Evolutionary conservation across 805 yeast genomes (phyloP), one percentile per base, ranked within the genome.

Genomic region (Cyberlindnera galapagoensis): DNA sequence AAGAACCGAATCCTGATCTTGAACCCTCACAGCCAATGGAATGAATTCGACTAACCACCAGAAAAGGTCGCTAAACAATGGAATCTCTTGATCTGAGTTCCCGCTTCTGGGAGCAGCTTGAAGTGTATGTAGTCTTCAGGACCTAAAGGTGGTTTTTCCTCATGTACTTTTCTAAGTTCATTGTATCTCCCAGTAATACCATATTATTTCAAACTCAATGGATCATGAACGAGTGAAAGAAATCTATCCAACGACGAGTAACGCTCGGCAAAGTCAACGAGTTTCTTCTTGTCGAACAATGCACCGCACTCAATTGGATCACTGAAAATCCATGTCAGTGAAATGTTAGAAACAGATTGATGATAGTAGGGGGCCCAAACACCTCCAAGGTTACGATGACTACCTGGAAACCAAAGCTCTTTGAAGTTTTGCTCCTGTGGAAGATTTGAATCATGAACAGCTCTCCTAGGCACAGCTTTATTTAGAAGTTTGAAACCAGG

Each of bases 331-430:
- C 85, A 79, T 38, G 77, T 60, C 16, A 79, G 54, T 0, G 84
- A 57, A 11, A 75, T 39, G 40, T 73, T 67, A 0, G 81, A 63
- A 11, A 72, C 38, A 15, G 51, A 45, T 26, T 72, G 28, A 59
- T 48, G 0, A 36, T 21, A 47, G 71, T 76, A 5, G 60, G 52
- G 2, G 60, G 51, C 79, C n/a, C 81, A 77, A 0, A 81, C 81
- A 3, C 85, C 85, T 3, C 86, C 86, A 44, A 74, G 57, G 51
- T 79, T 85, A 8, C 79, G 62, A 52, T 79, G 86, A 46, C 74
- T 73, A 3, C 85, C 87, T 1, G 81, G 72, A 44, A 79, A 79
- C 79, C 80, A 79, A 25, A 71, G 47, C 44, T 79, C 85, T 11
- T 67, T 47, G 21, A 69, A 44, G n/a, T n/a, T n/a, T 41, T 67